These are phyloP conservation scores for Waltergamsia citrina DNA, from an alignment of 2,329 filamentous ascomycete genomes.

Conservation along the genomic window DNA sequence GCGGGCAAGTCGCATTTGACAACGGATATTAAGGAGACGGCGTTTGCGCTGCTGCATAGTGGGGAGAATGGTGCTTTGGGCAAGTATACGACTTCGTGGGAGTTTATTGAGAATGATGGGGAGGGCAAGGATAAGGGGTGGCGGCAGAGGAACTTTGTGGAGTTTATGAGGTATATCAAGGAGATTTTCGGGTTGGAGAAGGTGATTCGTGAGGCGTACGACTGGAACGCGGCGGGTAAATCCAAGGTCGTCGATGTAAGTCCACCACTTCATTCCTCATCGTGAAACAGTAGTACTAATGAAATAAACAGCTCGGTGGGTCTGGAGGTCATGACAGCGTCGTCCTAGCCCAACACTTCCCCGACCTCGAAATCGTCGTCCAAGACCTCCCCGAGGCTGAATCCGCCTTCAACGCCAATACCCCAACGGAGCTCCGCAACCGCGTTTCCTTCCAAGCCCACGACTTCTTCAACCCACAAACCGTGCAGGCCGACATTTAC, in stretches of 20 bases:
- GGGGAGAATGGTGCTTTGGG: conserved; percentile 14
- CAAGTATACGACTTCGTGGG: conserved; percentile 24
- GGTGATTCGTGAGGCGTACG: conserved; percentile 19
- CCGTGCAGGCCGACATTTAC: conserved; percentile 35
- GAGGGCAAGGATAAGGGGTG: conserved; percentile 25
- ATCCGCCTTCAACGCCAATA: conserved; percentile 21
- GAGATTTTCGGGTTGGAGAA: conserved; percentile 26
- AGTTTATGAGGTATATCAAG: conserved; percentile 28
- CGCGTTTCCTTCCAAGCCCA: conserved; percentile 25
- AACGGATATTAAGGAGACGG: conserved; percentile 22
- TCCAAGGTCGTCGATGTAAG: conserved; percentile 30
- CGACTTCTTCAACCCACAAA: conserved; percentile 28
- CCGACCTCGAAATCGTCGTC: conserved; percentile 29
- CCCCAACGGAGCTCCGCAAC: conserved; percentile 19
- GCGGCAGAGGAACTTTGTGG: conserved; percentile 26
- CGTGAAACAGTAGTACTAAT: conserved; percentile 5
- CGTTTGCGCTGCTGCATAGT: conserved; percentile 24
- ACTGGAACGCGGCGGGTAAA: conserved; percentile 25
- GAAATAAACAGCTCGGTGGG: conserved; percentile 24
- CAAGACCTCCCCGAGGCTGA: conserved; percentile 31
- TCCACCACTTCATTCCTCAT: conserved; percentile 2
- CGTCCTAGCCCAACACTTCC: conserved; percentile 27
- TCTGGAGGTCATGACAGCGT: conserved; percentile 31
- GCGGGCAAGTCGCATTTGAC: conserved; percentile 18
- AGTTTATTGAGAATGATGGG: conserved; percentile 28